Base-by-base conservation (phyloP, 306 rosid species). In the Vachellia collinsii region DNA sequence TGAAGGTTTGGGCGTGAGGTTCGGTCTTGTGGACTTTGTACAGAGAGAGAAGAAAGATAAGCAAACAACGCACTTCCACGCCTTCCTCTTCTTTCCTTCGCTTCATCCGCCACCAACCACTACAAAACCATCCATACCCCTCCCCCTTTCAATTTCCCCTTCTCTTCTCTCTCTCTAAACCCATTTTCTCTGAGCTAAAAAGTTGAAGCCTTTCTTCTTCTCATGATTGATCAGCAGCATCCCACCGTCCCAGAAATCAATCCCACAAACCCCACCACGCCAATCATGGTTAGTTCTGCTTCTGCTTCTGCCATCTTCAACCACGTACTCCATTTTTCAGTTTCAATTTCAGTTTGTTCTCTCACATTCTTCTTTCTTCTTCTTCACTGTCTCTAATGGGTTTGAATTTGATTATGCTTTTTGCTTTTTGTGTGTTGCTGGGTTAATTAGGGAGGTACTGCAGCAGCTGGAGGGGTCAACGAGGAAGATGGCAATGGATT, bases 1-100 rank as follows among this genome's bases (percentile, higher is more conserved):
- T 48, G 47, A 51, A 11, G 73, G 88, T 85, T 84, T 6, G 36
- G 84, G 90, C 83, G 66, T 13, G 69, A 84, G 87, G 84, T 43
- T 85, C 80, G 86, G 86, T n/a, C 56, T 54, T 78, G 82, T 78
- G 71, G 91, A 86, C 91, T 85, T 86, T 80, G 78, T 61, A 86
- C 56, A 73, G 39, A 64, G 11, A n/a, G 11, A 54, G 3, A 87
- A 34, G 79, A 84, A 61, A 11, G 67, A 61, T 61, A 61, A 61
- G 65, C 65, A 59, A 59, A 59, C 65, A 77, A 84, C 86, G 80
- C 87, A 79, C 64, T 51, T 70, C n/a, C 85, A 34, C 43, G 72
- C 29, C 48, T 66, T 66, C 46, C 73, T 11, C n/a, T 7, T 42
- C 48, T 22, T 6, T 43, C 47, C 14, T 19, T 19, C 34, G 0